A percentile compares a stretch with the other conserved stretches of the same genome.
Conservation (phyloP, 2,329 filamentous ascomycete species). For the Sphaerulina musiva region DNA sequence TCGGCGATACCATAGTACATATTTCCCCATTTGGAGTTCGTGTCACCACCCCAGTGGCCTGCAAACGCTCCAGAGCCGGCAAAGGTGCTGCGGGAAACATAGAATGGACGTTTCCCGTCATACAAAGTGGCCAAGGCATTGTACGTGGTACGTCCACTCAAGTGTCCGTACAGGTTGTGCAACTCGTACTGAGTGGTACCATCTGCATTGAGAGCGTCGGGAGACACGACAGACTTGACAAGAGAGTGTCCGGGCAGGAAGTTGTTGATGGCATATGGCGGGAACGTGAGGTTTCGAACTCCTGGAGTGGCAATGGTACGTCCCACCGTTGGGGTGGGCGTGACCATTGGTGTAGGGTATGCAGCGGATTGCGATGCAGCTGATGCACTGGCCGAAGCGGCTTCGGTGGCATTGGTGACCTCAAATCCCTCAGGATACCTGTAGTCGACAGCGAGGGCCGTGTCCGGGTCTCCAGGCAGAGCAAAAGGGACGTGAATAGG, state of each 20-base stretch:
- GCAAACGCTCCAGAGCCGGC: constrained; percentile 23
- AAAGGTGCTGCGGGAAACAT: constrained; percentile 26
- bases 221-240: constrained; percentile 21
- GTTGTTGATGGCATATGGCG: constrained; percentile 25
- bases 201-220: constrained; percentile 27
- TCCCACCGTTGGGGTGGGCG: constrained; percentile 17
- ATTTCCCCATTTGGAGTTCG: constrained; percentile 24
- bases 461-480: constrained; percentile 20
- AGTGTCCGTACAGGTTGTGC: constrained; percentile 29
- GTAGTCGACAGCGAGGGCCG: constrained; percentile 16
- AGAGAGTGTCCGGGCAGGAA: constrained; percentile 25
- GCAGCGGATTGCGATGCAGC: constrained; percentile 18
- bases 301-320: constrained; percentile 21
- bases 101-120: constrained; percentile 26
- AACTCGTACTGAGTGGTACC: constrained; percentile 27
- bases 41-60: constrained; percentile 30
- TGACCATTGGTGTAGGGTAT: constrained; percentile 14
- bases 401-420: constrained; percentile 27
- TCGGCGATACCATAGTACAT: constrained; percentile 31
- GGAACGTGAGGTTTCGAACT: constrained; percentile 23
- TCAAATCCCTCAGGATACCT: constrained; percentile 27
- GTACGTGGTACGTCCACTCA: constrained; percentile 26
- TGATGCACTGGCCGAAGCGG: constrained; percentile 22
- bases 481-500: constrained; percentile 22
- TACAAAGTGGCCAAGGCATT: constrained; percentile 24